Evolutionary conservation across 352 stramenopile genomes (phyloP), one percentile per base, ranked within the genome.

Genomic region (Phytophthora colocasiae): DNA sequence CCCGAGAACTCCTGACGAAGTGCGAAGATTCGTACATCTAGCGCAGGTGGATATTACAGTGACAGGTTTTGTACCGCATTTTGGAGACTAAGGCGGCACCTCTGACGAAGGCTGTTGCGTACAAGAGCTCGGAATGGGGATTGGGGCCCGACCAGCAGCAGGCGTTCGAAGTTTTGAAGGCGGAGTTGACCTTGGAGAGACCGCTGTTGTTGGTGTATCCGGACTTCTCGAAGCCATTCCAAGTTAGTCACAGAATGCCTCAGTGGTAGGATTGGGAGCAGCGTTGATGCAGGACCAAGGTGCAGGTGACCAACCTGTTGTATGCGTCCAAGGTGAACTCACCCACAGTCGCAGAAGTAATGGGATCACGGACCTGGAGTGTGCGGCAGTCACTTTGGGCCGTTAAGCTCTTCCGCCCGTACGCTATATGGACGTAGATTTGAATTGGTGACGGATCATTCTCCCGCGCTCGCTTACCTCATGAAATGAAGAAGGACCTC

Each of bases 31-130:
- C 29, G 64, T 77, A 1, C 60, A 75, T 22, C 10, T 79, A 9
- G 63, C 63, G n/a, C n/a, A n/a, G n/a, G n/a, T 0, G 67, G 63
- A 0, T 79, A 75, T n/a, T 79, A 76, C n/a, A 27, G 71, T n/a
- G n/a, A 3, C 29, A 58, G 1, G n/a, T n/a, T 76, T 79, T 34
- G 43, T 76, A 0, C 8, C 56, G 1, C 12, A 48, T 1, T 81
- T 78, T 15, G 69, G 54, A 1, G n/a, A 38, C n/a, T 0, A 61
- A 50, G 17, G 39, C 52, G 5, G 34, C 44, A 4, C 59, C 68
- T 3, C 11, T 80, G 8, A 71, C 69, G 3, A 24, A n/a, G 38
- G 34, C 32, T 81, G 22, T 26, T 76, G 12, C 27, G 62, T 4
- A 81, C n/a, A n/a, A 78, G 17, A 22, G 22, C 0, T 7, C 17